Conservation (phyloP, 163 green algal genomes). For the Scenedesmus sp. region DNA sequence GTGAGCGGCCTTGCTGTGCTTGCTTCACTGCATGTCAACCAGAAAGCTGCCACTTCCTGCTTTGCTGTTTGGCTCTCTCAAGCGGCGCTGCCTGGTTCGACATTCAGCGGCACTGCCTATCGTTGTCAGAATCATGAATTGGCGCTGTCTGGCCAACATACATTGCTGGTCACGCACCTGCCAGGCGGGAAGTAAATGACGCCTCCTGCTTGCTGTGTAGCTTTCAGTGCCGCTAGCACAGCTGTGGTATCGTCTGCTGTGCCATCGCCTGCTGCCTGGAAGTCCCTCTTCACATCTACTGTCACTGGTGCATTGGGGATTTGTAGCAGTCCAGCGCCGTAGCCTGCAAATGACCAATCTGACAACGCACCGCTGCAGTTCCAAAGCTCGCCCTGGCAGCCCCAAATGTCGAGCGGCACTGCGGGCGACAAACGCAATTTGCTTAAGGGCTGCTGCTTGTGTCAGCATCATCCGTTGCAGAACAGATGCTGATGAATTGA, state of each 20-base stretch:
- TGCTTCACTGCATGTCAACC: too few relatives aligned
- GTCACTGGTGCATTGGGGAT: conserved; percentile 32
- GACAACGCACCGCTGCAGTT: not conserved
- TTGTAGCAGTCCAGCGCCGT: not conserved
- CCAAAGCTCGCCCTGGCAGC: conserved; percentile 38
- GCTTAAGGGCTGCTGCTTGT: too few relatives aligned
- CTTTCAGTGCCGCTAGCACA: conserved; percentile 18
- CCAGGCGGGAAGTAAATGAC: conserved; percentile 37
- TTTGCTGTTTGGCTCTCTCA: too few relatives aligned
- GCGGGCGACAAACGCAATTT: too few relatives aligned
- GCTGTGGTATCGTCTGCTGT: conserved; percentile 36
- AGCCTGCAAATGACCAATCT: conserved; percentile 50
- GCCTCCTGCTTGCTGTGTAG: not conserved
- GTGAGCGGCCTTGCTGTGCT: too few relatives aligned
- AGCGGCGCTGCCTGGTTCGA: too few relatives aligned
- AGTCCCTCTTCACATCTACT: conserved; percentile 27
- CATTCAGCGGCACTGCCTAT: not conserved
- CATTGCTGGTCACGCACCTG: not conserved
- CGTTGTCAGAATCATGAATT: not conserved
- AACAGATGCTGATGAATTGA: too few relatives aligned
- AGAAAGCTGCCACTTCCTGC: too few relatives aligned
- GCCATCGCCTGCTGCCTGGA: conserved; percentile 33
- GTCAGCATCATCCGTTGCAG: too few relatives aligned
- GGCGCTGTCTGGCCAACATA: too few relatives aligned
- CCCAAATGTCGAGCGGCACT: conserved; percentile 6